Percentiles rank a stretch among this genome's conserved stretches.
Conservation (phyloP, 2,329 filamentous ascomycete genomes). For the Delphinella strobiligena region DNA sequence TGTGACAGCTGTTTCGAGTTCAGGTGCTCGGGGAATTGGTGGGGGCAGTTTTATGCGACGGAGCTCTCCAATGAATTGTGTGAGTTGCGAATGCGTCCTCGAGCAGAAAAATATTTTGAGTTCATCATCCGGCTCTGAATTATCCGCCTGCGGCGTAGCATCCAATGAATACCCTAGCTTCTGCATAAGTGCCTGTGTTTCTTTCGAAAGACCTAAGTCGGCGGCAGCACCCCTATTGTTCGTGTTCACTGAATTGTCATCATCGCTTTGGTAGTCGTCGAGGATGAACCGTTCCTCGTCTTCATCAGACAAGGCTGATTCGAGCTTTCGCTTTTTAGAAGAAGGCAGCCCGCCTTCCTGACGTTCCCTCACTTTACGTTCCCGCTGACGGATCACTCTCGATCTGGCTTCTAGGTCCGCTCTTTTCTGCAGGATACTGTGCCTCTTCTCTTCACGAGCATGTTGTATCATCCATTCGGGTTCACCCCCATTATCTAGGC, state of each 20-base stretch:
- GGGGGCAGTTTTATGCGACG: constrained; percentile 66
- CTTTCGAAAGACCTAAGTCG: constrained; percentile 49
- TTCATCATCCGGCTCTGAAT: constrained; percentile 48
- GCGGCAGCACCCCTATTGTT: constrained; percentile 9
- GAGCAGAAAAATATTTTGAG: constrained; percentile 88
- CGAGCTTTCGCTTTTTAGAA: constrained; percentile 33
- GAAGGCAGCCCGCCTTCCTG: constrained; percentile 35
- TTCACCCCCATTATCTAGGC: constrained; percentile 46
- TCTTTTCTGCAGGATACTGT: constrained; percentile 53
- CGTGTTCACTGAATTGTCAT: constrained; percentile 29
- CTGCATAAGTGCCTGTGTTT: constrained; percentile 63
- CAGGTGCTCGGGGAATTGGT: constrained; percentile 36
- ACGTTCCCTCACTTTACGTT: constrained; percentile 47
- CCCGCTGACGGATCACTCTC: constrained; percentile 47
- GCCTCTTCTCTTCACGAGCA: constrained; percentile 54
- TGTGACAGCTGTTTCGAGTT: constrained; percentile 2
- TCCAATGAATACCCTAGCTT: constrained; percentile 28
- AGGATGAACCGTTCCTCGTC: constrained; percentile 60
- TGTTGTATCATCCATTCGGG: constrained; percentile 78
- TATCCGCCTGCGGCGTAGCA: constrained; percentile 25
- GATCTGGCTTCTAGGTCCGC: constrained; percentile 65
- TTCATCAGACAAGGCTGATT: constrained; percentile 13
- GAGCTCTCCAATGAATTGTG: constrained; percentile 76
- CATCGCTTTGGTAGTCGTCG: constrained; percentile 60
- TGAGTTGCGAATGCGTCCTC: constrained; percentile 81